phyloP scores from a whole-genome alignment of 345 rosid species.

The Brassica cretica region DNA sequence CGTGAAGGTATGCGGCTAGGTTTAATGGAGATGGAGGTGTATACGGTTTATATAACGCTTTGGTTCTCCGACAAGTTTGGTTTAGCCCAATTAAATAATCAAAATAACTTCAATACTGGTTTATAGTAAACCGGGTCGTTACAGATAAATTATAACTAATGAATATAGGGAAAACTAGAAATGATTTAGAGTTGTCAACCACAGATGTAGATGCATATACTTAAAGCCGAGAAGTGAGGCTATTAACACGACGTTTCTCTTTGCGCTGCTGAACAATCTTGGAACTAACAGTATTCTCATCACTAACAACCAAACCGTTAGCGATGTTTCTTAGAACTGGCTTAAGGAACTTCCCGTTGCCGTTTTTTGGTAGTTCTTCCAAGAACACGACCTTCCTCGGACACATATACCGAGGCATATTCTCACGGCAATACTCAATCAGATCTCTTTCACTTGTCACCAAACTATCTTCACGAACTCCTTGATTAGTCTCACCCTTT shows the following conservation, averaged over 20 bases:
- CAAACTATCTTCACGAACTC: background rate
- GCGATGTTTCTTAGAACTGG: background rate
- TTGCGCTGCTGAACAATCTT: background rate
- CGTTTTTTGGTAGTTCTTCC: background rate
- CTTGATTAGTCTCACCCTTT: background rate
- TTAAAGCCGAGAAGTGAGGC: background rate
- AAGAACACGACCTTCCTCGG: background rate
- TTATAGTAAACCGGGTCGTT: no score
- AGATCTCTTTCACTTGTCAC: background rate
- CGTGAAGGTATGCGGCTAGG: no score
- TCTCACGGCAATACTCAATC: constrained; percentile 1
- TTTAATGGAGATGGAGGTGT: no score
- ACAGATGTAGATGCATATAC: background rate
- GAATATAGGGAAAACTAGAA: no score
- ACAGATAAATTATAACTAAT: no score
- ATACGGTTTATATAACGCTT: no score
- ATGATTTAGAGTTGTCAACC: background rate
- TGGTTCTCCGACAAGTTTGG: no score
- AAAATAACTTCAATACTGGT: no score
- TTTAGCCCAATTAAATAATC: no score
- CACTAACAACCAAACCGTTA: background rate
- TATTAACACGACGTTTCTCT: background rate
- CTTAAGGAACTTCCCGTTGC: background rate
- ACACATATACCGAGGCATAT: background rate
- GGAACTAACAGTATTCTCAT: constrained; percentile 1